Evolutionary conservation across 176 grass and related monocot genomes (phyloP).

Genomic region (Cenchrus purpureus): DNA sequence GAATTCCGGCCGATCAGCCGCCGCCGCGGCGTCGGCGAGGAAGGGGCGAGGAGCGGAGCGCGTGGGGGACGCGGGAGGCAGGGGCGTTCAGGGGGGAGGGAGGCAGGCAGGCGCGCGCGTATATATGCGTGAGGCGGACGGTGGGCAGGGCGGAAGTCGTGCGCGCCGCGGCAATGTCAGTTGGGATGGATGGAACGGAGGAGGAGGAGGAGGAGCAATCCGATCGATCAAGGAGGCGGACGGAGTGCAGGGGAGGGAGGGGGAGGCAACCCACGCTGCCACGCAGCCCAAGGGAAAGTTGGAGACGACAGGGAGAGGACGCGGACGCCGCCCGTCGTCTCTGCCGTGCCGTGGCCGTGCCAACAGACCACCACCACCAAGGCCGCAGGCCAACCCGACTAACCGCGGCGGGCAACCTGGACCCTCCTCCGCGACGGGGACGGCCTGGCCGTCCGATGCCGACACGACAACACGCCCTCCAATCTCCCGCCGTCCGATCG

Average conservation of each 20-base stretch:
- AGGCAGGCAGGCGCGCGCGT: not conserved
- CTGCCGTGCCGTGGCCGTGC: not conserved
- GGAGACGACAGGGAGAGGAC: not conserved
- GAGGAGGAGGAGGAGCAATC: not conserved
- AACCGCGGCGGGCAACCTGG: not conserved
- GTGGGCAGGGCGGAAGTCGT: conserved; percentile 45
- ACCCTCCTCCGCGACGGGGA: not conserved
- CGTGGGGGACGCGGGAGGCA: not conserved
- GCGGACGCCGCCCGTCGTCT: not conserved
- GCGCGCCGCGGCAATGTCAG: conserved; percentile 37
- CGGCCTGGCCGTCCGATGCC: not conserved
- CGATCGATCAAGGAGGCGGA: not conserved
- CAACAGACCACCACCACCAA: not conserved
- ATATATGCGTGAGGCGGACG: conserved; percentile 28
- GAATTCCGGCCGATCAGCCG: conserved; percentile 7
- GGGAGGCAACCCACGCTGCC: not conserved
- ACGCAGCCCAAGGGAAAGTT: not conserved
- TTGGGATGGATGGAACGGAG: not conserved
- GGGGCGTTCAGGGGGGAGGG: not conserved
- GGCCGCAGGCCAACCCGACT: conserved; percentile 2
- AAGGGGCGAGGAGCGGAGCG: not conserved
- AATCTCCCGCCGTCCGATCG: not conserved
- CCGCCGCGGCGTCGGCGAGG: not conserved
- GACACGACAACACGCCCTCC: not conserved
- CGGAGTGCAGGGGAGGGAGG: not conserved